Base-by-base conservation (phyloP, 2,329 filamentous ascomycete species). In the Teratosphaeria destructans region DNA sequence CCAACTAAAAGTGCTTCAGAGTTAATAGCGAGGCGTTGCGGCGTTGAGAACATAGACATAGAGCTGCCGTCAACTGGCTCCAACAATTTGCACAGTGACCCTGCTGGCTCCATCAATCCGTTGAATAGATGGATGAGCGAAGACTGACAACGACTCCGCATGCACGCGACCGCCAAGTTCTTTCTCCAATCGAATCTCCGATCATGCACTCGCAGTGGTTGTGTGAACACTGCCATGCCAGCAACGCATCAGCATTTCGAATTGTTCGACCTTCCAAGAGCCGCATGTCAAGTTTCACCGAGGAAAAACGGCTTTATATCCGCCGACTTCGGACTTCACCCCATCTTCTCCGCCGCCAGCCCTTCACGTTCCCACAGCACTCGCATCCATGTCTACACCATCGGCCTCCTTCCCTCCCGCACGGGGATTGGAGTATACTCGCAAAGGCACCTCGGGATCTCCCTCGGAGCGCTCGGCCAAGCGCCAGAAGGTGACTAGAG, bases 401-500 rank as follows among this genome's bases (percentile, higher is more conserved):
- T 39, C 37, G 12, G 37, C 37, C 37, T 39, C 37, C 37, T 39
- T 39, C 16, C 37, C 37, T 12, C 37, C 37, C 11, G 5, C n/a
- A 23, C 43, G 23, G 16, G 43, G 43, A 23, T 23, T n/a, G 11
- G 10, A n/a, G 19, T 1, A 49, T n/a, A 3, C 43, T 49, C 43
- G 43, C 11, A 19, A n/a, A 26, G 43, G n/a, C 19, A 10, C 43
- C 5, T 49, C 43, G 10, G 19, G 16, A 10, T 49, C 43, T n/a
- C 43, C 43, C 6, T 49, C 43, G 16, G 53, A 27, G 4, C 53
- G 27, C 23, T 11, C 27, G 53, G 23, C 43, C 43, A 59, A 56
- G 23, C 19, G 66, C 26, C 66, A 63, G 54, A 68, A 68, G 53
- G 67, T 68, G 19, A 69, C 66, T 4, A 56, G 65, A 62, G 70